Base-by-base conservation (phyloP, 805 yeast species). In the Myxozyma geophila region DNA sequence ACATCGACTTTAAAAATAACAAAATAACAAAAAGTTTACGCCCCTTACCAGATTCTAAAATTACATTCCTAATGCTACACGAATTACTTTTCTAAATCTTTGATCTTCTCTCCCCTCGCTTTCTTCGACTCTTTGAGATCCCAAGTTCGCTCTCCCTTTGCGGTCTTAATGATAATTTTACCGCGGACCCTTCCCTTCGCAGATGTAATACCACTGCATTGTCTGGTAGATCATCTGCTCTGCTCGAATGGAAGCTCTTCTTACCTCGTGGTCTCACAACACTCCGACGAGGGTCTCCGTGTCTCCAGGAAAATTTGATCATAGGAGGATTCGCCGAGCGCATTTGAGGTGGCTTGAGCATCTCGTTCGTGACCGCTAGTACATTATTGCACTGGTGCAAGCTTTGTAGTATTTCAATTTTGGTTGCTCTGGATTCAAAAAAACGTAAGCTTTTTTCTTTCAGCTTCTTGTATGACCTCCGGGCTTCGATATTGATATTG, bases 271-370 rank as follows among this genome's bases (percentile, higher is more conserved):
- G 28, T 28, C 28, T 28, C 28, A 28, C 28, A 28, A 28, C 28
- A 28, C 28, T 28, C 28, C 5, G 28, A 28, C 28, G 2, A 28
- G 28, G 5, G 2, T 28, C 28, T 28, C 28, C 28, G 5, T 28
- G 35, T 40, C 59, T 37, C 69, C 69, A 66, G 13, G 69, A 66
- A 48, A 66, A 66, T 55, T 59, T 66, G 13, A 66, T 46, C 23
- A 51, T 15, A 21, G 69, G 69, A n/a, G 69, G 69, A 13, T n/a
- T 39, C 35, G 37, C 37, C 12, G 57, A 52, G 17, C 69, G 59
- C 23, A 59, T 21, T 0, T 19, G 13, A 17, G 55, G 51, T 15
- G 48, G 52, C 54, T 66, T 66, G 36, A 66, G 49, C 60, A 66
- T 49, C 53, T 66, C 69, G 28, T 58, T 39, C 39, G 51, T 48